These are phyloP conservation scores for Leccinum longicurvipes DNA, from an alignment of 768 basidiomycete species.

Conservation along the genomic window DNA sequence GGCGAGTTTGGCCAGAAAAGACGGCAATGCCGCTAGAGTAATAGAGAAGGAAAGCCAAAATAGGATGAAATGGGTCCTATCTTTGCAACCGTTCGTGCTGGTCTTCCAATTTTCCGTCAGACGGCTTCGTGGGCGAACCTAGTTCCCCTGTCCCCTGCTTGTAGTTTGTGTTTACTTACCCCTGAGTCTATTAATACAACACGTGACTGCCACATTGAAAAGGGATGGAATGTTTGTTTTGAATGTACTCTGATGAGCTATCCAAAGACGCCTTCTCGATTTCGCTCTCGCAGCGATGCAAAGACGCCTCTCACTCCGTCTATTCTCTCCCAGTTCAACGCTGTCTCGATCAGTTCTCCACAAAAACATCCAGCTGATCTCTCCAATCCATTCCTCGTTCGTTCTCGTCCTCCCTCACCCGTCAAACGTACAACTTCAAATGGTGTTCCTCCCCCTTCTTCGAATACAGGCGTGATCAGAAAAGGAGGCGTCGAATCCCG, in stretches of 20 bases:
- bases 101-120: too few relatives aligned
- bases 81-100: too few relatives aligned
- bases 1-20: too few relatives aligned
- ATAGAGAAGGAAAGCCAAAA: too few relatives aligned
- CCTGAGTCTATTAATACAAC: too few relatives aligned
- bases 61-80: too few relatives aligned
- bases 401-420: conserved; percentile 58
- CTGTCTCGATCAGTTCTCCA: conserved; percentile 33
- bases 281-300: conserved; percentile 47
- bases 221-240: too few relatives aligned
- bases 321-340: conserved; percentile 37
- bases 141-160: background rate
- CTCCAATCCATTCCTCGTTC: conserved; percentile 62
- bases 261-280: conserved; percentile 47
- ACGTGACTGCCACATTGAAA: too few relatives aligned
- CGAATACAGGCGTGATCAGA: conserved; percentile 71
- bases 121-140: too few relatives aligned
- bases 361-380: conserved; percentile 41
- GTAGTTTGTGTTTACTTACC: too few relatives aligned
- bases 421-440: conserved; percentile 55
- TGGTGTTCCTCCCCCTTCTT: conserved; percentile 49
- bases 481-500: conserved; percentile 77
- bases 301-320: conserved; percentile 49
- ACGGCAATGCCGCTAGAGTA: too few relatives aligned
- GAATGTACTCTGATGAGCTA: too few relatives aligned